A percentile compares a stretch with the other conserved stretches of the same genome.
Conservation (phyloP, 2,329 filamentous ascomycete species). For the Xylariaceae sp. region DNA sequence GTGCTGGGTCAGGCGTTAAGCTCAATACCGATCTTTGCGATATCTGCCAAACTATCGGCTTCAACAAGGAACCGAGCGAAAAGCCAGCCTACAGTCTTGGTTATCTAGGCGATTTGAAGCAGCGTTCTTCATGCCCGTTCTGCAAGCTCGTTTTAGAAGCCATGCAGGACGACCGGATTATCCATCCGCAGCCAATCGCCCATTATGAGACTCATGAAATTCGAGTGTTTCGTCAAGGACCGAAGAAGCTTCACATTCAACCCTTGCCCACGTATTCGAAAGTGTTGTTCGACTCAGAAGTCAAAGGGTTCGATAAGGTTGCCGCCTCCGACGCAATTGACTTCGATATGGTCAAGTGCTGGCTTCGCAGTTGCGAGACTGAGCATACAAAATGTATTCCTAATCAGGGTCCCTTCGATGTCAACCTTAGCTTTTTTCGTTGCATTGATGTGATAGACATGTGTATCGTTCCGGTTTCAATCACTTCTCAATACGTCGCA, state of each 20-base stretch:
- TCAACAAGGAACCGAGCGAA: slow-evolving; percentile 4
- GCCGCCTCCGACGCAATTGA: slow-evolving; percentile 13
- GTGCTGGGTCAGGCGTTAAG: neutral
- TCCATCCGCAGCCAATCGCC: slow-evolving; percentile 16
- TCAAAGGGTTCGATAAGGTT: slow-evolving; percentile 16
- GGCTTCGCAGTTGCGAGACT: slow-evolving; percentile 14
- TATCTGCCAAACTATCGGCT: slow-evolving; percentile 16
- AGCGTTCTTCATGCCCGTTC: slow-evolving; percentile 16
- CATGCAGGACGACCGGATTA: slow-evolving; percentile 19
- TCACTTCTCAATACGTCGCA: slow-evolving; percentile 17
- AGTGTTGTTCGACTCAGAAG: slow-evolving; percentile 14
- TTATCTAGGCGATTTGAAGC: slow-evolving; percentile 12
- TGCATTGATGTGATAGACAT: slow-evolving; percentile 20
- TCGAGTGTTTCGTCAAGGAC: slow-evolving; percentile 12
- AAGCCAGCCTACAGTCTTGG: slow-evolving; percentile 14
- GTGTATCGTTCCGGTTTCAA: slow-evolving; percentile 17
- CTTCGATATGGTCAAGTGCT: slow-evolving; percentile 14
- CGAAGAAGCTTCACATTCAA: slow-evolving; percentile 13
- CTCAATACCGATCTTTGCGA: slow-evolving; percentile 10
- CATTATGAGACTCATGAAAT: slow-evolving; percentile 19
- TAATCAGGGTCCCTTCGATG: slow-evolving; percentile 12
- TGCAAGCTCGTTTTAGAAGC: slow-evolving; percentile 16
- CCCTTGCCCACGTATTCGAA: slow-evolving; percentile 18
- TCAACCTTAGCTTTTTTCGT: slow-evolving; percentile 20
- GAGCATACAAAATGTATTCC: slow-evolving; percentile 15